Evolutionary conservation across 106 monocot species (phyloP).

Genomic region (Amphibolis antarctica): DNA sequence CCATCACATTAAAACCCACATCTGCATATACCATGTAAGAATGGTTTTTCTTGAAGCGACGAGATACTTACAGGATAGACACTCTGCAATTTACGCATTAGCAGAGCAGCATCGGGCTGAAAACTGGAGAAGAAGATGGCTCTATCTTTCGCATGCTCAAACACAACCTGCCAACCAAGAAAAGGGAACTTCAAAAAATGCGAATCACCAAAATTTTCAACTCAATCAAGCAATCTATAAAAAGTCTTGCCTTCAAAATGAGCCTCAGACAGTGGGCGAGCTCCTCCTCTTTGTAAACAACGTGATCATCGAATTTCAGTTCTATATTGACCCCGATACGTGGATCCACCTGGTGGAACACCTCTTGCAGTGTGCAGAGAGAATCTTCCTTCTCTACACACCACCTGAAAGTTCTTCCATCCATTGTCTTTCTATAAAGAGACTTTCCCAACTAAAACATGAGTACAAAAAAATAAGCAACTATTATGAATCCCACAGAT

Average conservation of each 20-base stretch:
- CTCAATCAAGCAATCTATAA: background rate
- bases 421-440: conserved; percentile 42
- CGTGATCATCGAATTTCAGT: conserved; percentile 65
- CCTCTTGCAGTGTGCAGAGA: conserved; percentile 64
- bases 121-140: conserved; percentile 74
- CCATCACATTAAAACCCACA: too few relatives aligned
- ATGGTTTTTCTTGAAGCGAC: background rate
- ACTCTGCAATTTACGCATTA: conserved; percentile 53
- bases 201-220: background rate
- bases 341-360: conserved; percentile 43
- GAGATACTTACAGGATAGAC: conserved; percentile 41
- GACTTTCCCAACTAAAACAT: conserved; percentile 41
- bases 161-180: conserved; percentile 39
- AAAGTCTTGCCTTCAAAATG: conserved; percentile 26
- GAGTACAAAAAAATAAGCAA: background rate
- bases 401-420: conserved; percentile 49
- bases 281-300: conserved; percentile 44
- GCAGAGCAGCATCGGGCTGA: conserved; percentile 70
- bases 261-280: conserved; percentile 33
- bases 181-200: background rate
- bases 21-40: too few relatives aligned
- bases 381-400: conserved; percentile 44
- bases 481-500: background rate
- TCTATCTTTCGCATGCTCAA: conserved; percentile 36
- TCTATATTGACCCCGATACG: conserved; percentile 69